A percentile compares a stretch with the other conserved stretches of the same genome.
phyloP scores from a whole-genome alignment of 2,329 filamentous ascomycete species.

The Pseudomassariella vexata region DNA sequence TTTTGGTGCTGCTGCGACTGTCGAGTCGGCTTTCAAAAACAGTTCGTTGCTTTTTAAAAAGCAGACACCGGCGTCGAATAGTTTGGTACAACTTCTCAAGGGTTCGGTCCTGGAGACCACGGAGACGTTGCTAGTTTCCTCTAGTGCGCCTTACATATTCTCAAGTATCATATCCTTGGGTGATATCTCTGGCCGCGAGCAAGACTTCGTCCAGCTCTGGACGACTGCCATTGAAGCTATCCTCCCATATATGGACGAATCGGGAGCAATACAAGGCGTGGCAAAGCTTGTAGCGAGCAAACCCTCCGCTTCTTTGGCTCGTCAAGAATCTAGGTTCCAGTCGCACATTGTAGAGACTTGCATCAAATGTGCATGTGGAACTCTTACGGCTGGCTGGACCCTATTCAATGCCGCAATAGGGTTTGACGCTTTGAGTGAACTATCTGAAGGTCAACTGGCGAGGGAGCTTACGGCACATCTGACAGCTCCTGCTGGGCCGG shows the following conservation, averaged over 20 bases:
- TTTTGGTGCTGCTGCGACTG: conserved; percentile 44
- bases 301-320: conserved; percentile 31
- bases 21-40: conserved; percentile 34
- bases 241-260: conserved; percentile 25
- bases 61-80: conserved; percentile 16
- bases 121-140: conserved; percentile 56
- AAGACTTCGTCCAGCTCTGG: conserved; percentile 38
- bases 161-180: conserved; percentile 57
- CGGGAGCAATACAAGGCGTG: conserved; percentile 28
- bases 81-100: conserved; percentile 37
- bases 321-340: conserved; percentile 37
- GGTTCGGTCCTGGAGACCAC: conserved; percentile 51
- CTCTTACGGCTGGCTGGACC: conserved; percentile 29
- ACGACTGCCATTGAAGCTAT: conserved; percentile 35
- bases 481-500: conserved; percentile 14
- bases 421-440: conserved; percentile 32
- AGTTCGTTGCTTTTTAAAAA: conserved; percentile 34
- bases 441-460: conserved; percentile 26
- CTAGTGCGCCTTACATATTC: conserved; percentile 62
- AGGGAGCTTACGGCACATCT: conserved; percentile 22
- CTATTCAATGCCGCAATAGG: conserved; percentile 43
- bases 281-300: conserved; percentile 41
- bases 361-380: conserved; percentile 29
- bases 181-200: conserved; percentile 29
- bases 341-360: conserved; percentile 36